Evolutionary conservation across 1,284 basidiomycete genomes (phyloP).

Genomic region (Pyrrhoderma lamaoense): DNA sequence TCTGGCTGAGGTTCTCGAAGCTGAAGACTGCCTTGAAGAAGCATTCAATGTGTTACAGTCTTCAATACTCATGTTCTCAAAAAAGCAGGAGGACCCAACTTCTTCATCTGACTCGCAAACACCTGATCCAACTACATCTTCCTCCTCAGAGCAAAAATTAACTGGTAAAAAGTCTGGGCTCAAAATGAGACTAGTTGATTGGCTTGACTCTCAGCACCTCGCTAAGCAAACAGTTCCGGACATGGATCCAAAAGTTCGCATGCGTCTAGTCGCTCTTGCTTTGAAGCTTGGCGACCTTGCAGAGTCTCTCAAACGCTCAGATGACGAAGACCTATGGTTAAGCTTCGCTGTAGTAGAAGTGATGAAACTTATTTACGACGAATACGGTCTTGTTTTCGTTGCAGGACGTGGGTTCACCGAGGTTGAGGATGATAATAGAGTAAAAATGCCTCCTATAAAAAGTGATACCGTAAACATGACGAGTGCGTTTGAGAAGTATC

Average conservation of each 20-base stretch:
- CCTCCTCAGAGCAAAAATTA: neutral
- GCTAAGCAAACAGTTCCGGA: slow-evolving; percentile 4
- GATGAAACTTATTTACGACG: slow-evolving; percentile 31
- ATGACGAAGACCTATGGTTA: slow-evolving; percentile 53
- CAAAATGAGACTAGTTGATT: neutral
- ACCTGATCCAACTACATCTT: neutral
- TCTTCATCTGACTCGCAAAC: neutral
- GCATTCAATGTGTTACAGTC: slow-evolving; percentile 47
- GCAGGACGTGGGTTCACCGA: neutral
- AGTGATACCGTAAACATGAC: neutral
- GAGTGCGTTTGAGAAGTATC: slow-evolving; percentile 15
- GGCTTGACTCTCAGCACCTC: slow-evolving; percentile 2
- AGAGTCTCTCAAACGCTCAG: slow-evolving; percentile 31
- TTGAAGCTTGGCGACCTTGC: slow-evolving; percentile 61
- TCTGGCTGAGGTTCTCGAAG: slow-evolving; percentile 56
- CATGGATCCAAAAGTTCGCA: slow-evolving; percentile 38
- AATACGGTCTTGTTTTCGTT: slow-evolving; percentile 6
- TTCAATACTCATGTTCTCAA: slow-evolving; percentile 24
- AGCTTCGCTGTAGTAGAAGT: slow-evolving; percentile 57
- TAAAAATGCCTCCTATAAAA: neutral
- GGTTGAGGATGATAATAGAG: neutral
- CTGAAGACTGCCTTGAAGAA: slow-evolving; percentile 33
- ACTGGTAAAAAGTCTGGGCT: no score
- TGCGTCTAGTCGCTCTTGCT: slow-evolving; percentile 57
- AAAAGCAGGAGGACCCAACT: neutral